Evolutionary conservation across 2,329 filamentous ascomycete species (phyloP).

Genomic region (Xylaria sp.): DNA sequence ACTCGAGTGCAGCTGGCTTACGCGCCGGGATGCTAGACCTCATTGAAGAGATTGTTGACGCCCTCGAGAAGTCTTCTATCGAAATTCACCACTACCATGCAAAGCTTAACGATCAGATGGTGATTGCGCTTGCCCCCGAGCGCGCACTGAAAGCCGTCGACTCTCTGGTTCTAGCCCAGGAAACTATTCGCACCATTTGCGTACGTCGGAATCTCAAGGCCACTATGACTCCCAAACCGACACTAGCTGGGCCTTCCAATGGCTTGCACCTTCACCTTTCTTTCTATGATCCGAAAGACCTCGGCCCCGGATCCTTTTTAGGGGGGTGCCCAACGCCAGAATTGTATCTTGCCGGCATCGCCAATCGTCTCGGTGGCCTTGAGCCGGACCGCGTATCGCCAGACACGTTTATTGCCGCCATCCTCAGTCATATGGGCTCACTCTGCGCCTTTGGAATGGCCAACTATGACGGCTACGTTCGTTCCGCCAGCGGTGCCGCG

Average conservation of each 20-base stretch:
- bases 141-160: slow-evolving; percentile 22
- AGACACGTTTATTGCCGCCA: slow-evolving; percentile 19
- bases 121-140: slow-evolving; percentile 24
- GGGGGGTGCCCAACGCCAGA: no score
- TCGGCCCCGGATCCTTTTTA: no score
- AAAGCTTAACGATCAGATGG: slow-evolving; percentile 15
- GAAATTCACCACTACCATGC: slow-evolving; percentile 25
- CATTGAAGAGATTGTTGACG: slow-evolving; percentile 25
- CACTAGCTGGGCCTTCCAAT: slow-evolving; percentile 17
- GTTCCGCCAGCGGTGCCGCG: slow-evolving; percentile 15
- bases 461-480: slow-evolving; percentile 30
- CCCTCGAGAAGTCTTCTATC: slow-evolving; percentile 13
- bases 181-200: slow-evolving; percentile 29
- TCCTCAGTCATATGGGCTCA: slow-evolving; percentile 25
- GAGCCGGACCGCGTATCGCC: not conserved
- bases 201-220: slow-evolving; percentile 23
- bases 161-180: slow-evolving; percentile 28
- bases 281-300: not conserved
- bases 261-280: slow-evolving; percentile 30
- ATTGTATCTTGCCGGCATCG: no score
- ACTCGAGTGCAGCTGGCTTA: slow-evolving; percentile 26
- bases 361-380: no score
- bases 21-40: slow-evolving; percentile 18
- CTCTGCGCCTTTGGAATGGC: slow-evolving; percentile 32
- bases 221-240: slow-evolving; percentile 22